Base-by-base conservation (phyloP, 176 grass and related monocot genomes). In the Raddia distichophylla region DNA sequence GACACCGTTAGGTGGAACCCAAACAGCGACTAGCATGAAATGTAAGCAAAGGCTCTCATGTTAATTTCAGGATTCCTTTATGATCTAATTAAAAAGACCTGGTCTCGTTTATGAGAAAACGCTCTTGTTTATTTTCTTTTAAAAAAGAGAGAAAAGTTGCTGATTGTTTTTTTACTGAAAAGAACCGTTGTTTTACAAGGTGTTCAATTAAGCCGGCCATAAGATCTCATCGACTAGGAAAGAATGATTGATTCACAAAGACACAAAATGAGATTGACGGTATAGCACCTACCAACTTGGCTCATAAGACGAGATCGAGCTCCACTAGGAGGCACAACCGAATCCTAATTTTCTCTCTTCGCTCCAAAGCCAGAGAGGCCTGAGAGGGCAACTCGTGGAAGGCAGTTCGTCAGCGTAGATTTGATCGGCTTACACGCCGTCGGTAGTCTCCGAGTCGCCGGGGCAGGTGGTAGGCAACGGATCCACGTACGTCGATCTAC, bases 1-100 rank as follows among this genome's bases (percentile, higher is more conserved):
- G 79, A 79, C 88, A 91, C 76, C 82, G 73, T 85, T 93, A 64
- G 90, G 88, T 88, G 78, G 44, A 90, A 77, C 82, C 84, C 50
- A 84, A 67, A 69, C 56, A 84, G 69, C 80, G 64, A 49, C 42
- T 40, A 40, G 43, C 47, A 45, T 35, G 60, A 42, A 50, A 20
- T 63, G 60, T 42, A 17, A 55, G 60, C 58, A 65, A 50, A 72
- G 48, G 57, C 56, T 18, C 20, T 48, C 58, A 37, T 61, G 20
- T 40, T 40, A 40, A 40, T 40, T 40, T 40, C 37, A 40, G 37
- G 2, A 40, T 40, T 68, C 20, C 22, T 54, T 62, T 49, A 60
- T 35, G 48, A 47, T 63, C 79, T 49, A n/a, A 40, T 5, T 40
- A 40, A 1, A 52, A 51, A 51, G 51, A 45, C 1, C 54, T 37